Percentiles rank a stretch among this genome's conserved stretches.
Evolutionary conservation across 805 yeast genomes (phyloP).

Genomic region (Clavispora asparagi): DNA sequence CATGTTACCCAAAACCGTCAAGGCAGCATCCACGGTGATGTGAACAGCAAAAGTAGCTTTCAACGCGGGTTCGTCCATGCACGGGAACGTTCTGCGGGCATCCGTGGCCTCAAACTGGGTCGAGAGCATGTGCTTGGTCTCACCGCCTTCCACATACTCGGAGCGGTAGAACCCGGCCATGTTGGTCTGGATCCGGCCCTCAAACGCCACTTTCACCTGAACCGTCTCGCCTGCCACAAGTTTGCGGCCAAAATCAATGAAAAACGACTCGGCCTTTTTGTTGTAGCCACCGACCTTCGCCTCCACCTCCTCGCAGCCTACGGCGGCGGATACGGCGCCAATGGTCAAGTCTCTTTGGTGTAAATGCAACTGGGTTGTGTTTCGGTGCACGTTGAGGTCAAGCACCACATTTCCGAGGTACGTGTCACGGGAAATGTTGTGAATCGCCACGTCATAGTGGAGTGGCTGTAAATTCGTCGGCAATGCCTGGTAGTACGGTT

Average conservation of each 20-base stretch:
- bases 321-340: slow-evolving; percentile 15
- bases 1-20: slow-evolving; percentile 45
- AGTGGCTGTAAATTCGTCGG: slow-evolving; percentile 66
- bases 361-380: slow-evolving; percentile 42
- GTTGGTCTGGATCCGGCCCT: slow-evolving; percentile 45
- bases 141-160: slow-evolving; percentile 35
- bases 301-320: slow-evolving; percentile 22
- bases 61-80: slow-evolving; percentile 51
- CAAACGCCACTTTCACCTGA: slow-evolving; percentile 28
- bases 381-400: slow-evolving; percentile 37
- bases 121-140: slow-evolving; percentile 36
- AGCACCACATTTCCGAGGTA: slow-evolving; percentile 47
- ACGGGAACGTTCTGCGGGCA: slow-evolving; percentile 56
- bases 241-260: slow-evolving; percentile 47
- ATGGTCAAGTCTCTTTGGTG: slow-evolving; percentile 43
- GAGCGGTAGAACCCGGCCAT: slow-evolving; percentile 56
- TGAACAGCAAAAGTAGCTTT: slow-evolving; percentile 53
- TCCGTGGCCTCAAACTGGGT: slow-evolving; percentile 59
- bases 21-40: slow-evolving; percentile 24
- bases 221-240: slow-evolving; percentile 21
- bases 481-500: slow-evolving; percentile 41
- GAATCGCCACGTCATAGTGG: slow-evolving; percentile 63
- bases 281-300: slow-evolving; percentile 26
- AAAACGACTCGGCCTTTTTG: slow-evolving; percentile 57
- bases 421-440: slow-evolving; percentile 44